Percentiles rank a stretch among this genome's conserved stretches.
phyloP scores from a whole-genome alignment of 2,329 filamentous ascomycete genomes.

The Talaromyces pinophilus region DNA sequence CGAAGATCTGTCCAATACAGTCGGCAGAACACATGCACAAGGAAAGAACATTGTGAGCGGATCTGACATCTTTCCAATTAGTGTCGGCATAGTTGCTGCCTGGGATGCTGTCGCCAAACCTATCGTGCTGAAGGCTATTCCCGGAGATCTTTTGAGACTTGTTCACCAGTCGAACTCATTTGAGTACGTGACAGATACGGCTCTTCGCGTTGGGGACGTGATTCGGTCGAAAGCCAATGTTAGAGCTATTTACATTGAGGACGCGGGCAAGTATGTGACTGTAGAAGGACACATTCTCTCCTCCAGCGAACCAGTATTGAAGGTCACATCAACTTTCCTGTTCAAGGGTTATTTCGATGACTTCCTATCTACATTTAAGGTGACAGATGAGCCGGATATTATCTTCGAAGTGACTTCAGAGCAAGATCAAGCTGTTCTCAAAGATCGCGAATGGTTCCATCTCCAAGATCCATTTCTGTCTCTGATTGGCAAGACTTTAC shows the following conservation, averaged over 20 bases:
- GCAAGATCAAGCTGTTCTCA: constrained; percentile 90
- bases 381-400: constrained; percentile 92
- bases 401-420: constrained; percentile 82
- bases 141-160: constrained; percentile 86
- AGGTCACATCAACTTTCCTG: constrained; percentile 96
- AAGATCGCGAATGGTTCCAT: constrained; percentile 82
- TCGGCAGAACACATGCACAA: not conserved
- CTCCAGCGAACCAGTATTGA: constrained; percentile 83
- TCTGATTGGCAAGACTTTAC: not conserved
- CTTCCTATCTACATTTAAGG: constrained; percentile 97
- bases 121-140: constrained; percentile 1
- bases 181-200: constrained; percentile 95
- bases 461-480: not conserved
- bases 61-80: constrained; percentile 1
- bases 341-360: constrained; percentile 92
- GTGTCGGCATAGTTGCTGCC: constrained; percentile 5
- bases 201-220: constrained; percentile 91
- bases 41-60: not conserved
- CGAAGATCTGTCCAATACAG: not conserved
- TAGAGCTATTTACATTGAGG: constrained; percentile 86
- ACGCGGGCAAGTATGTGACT: constrained; percentile 98
- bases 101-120: constrained; percentile 7
- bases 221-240: constrained; percentile 91
- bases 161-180: constrained; percentile 97
- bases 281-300: constrained; percentile 93